Evolutionary conservation across 2,329 filamentous ascomycete species (phyloP), one percentile per base, ranked within the genome.

Genomic region (Diplodia scrobiculata): DNA sequence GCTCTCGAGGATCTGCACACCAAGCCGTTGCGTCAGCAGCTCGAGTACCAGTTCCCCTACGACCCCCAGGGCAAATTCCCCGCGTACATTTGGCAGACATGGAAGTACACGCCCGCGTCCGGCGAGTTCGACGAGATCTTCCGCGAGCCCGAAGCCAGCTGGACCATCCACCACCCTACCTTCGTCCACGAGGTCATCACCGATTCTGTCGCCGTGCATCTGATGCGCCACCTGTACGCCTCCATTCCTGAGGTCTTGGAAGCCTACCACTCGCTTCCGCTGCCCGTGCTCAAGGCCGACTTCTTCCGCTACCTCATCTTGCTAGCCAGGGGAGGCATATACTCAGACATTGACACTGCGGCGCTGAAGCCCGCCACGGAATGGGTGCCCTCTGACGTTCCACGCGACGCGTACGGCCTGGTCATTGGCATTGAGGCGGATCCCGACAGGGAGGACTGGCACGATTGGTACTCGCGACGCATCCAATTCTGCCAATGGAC

Each of bases 401-500:
- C 94, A 55, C 86, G 88, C 69, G 87, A 89, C 68, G 86, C 87
- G 1, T 85, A 98, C 71, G 95, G 95, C 10, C 83, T 99, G 69
- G 89, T 99, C 47, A 84, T 98, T 73, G 95, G 95, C 67, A 97
- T 99, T 70, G 95, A 99, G 81, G 95, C 95, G 4, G 95, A 99
- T 75, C 92, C 95, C 0, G 92, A 98, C 77, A 87, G 95, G 55
- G 86, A 87, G 3, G 95, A 99, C 77, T 99, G 95, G 95, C 85
- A 87, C 41, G 83, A 97, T 1, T 98, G 94, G 95, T 99, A 98
- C 82, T 95, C 92, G 69, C 90, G 95, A 67, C 87, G 94, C 69
- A 93, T 99, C 68, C 95, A 98, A 76, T 98, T 99, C 79, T 99
- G 95, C 80, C 95, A 99, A 78, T 99, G 95, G 95, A 99, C 95